Percentiles rank a stretch among this genome's conserved stretches.
These are phyloP conservation scores for Leccinum cinnamomeum DNA, from an alignment of 1,284 basidiomycete genomes.

Conservation along the genomic window DNA sequence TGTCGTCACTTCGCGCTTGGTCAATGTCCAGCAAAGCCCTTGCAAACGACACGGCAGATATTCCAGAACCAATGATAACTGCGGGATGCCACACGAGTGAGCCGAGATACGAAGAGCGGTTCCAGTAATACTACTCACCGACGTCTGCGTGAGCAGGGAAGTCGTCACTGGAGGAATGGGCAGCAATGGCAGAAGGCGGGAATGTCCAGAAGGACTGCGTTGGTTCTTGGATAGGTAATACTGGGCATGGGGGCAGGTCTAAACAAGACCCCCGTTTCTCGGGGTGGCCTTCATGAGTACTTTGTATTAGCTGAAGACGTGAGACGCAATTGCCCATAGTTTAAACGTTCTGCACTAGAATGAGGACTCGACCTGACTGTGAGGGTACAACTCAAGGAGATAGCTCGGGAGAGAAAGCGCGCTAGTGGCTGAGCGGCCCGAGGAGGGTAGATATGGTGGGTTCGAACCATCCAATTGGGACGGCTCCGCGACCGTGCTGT, in stretches of 20 bases:
- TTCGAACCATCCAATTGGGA: slow-evolving; percentile 14
- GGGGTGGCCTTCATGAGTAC: background rate
- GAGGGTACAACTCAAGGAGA: no score
- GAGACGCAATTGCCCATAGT: slow-evolving; percentile 20
- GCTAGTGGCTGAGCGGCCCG: background rate
- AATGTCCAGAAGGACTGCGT: slow-evolving; percentile 47
- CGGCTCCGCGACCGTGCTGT: background rate
- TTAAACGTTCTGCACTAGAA: no score
- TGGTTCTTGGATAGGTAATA: slow-evolving; percentile 42
- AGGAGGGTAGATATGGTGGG: slow-evolving; percentile 16
- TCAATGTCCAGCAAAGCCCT: slow-evolving; percentile 39
- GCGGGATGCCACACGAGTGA: background rate
- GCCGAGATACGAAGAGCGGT: background rate
- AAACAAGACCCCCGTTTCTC: slow-evolving; percentile 3
- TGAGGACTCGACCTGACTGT: no score
- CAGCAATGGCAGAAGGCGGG: slow-evolving; percentile 40
- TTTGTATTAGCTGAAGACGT: slow-evolving; percentile 2
- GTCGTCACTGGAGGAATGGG: slow-evolving; percentile 20
- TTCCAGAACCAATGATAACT: slow-evolving; percentile 52
- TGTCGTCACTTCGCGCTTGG: slow-evolving; percentile 15
- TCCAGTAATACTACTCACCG: slow-evolving; percentile 19
- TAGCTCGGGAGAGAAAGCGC: no score
- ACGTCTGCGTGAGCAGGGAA: slow-evolving; percentile 44
- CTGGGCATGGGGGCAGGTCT: slow-evolving; percentile 22
- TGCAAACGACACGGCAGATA: slow-evolving; percentile 47